These are phyloP conservation scores for Malbranchea zuffiana DNA, from an alignment of 2,329 filamentous ascomycete genomes.

Conservation along the genomic window DNA sequence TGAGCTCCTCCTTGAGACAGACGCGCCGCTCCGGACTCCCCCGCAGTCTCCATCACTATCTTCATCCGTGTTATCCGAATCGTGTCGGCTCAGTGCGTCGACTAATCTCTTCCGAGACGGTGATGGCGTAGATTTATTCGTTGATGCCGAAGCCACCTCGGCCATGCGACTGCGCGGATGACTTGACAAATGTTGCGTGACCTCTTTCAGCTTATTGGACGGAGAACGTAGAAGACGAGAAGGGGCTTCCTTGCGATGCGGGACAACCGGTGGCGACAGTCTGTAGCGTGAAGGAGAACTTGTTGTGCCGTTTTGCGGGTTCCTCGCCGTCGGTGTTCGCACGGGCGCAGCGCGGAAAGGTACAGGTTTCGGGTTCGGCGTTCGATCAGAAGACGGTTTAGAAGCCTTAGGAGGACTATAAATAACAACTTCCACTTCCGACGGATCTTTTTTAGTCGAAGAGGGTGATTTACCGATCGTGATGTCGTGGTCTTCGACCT, in stretches of 20 bases:
- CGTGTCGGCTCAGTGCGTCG: no score
- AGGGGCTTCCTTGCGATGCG: no score
- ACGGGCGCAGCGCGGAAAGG: no score
- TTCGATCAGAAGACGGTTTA: no score
- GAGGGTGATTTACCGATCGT: no score
- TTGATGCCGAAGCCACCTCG: neutral
- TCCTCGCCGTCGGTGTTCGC: no score
- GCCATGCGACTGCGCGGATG: neutral
- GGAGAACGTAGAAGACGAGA: slow-evolving; percentile 7
- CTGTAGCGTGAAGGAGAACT: no score
- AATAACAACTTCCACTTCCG: slow-evolving; percentile 12
- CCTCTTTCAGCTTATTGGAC: slow-evolving; percentile 7
- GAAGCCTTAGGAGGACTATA: slow-evolving; percentile 8
- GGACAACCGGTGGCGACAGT: no score
- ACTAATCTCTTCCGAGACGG: slow-evolving; percentile 26
- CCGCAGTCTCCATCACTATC: slow-evolving; percentile 4
- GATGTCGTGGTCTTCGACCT: neutral
- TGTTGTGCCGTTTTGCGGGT: no score
- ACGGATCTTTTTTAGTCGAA: neutral
- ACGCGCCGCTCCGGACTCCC: slow-evolving; percentile 3
- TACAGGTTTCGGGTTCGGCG: no score
- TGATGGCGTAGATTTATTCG: slow-evolving; percentile 9
- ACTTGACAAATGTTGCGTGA: slow-evolving; percentile 9
- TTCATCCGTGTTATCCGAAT: no score
- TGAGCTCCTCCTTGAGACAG: neutral